Evolutionary conservation across 495 filamentous ascomycete genomes (phyloP), one percentile per base, ranked within the genome.

Genomic region (Xylaria flabelliformis): DNA sequence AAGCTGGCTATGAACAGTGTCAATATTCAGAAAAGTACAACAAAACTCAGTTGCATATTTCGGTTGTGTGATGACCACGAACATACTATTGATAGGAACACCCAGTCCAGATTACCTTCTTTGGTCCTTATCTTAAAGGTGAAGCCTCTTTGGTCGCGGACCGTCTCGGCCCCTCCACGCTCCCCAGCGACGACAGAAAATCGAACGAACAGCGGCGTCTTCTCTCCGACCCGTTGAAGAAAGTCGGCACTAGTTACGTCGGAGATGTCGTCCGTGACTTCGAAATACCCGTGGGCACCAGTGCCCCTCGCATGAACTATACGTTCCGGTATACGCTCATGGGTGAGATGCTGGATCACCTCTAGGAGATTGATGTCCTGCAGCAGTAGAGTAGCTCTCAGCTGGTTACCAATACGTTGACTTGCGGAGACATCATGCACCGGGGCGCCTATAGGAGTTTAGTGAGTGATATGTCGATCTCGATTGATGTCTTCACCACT

Each of bases 101-200:
- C 73, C 80, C 73, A 75, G 48, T 82, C 81, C 67, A 78, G 78
- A 53, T 73, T 79, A 2, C 81, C 81, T 62, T 82, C 79, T 12
- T 81, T 75, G 0, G 81, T 82, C 36, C 86, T 88, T 71, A 90
- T 81, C 70, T 92, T 92, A 65, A 91, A 75, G 0, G 90, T 89
- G 76, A 91, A 92, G 6, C 90, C 90, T 70, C 90, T 87, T 34
- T 90, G 86, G 80, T 92, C 90, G 4, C 89, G 85, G 21, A 91
- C 89, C 6, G 89, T 91, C 67, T 92, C 90, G 3, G 90, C 89
- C 55, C 86, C 89, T 2, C 89, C 90, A 68, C 85, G 83, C 67
- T 83, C 87, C 1, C 89, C 89, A 50, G 89, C 86, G 3, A 91
- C 90, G 0, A 90, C 91, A 0, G 89, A 91, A 79, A 92, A 90